Base-by-base conservation (phyloP, 1,139 yeast species). In the Yamadazyma atlantica region DNA sequence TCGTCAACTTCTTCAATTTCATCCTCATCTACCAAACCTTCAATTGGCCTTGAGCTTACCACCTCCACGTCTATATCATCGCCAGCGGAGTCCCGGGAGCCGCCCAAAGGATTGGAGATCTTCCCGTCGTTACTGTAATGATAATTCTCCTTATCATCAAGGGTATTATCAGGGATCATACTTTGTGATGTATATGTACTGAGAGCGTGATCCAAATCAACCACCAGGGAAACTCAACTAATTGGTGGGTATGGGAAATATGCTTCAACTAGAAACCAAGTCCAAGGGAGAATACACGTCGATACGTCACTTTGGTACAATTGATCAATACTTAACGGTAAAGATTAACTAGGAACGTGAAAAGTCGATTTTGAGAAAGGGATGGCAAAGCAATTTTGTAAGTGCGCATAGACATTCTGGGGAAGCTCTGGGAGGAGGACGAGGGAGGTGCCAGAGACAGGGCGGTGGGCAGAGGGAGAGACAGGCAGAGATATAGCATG, bases 111-210 rank as follows among this genome's bases (percentile, higher is more conserved):
- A 29, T 18, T 13, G 17, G 29, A 4, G 9, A 27, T 5, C 9
- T 29, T 29, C 4, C 23, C 25, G 13, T 28, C 31, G 6, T 11
- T 7, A 18, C 18, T 29, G 7, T 19, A 18, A 12, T 28, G 22
- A 16, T 29, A 19, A 29, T 29, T 29, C 12, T 29, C 32, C 19
- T 29, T 29, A 29, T 29, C 32, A 12, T 29, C 32, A 11, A 28
- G 30, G 9, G 24, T n/a, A 19, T 19, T 29, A 13, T 29, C 32
- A 18, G 32, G 25, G 19, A 19, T 29, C 32, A 29, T 29, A n/a
- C n/a, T 23, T 4, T n/a, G 12, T 19, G 22, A 19, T 6, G 6
- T 9, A 6, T 19, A 19, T 6, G 8, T 19, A 19, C 22, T 19
- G n/a, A n/a, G n/a, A 19, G 22, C 22, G 22, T 19, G 22, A 19